These are phyloP conservation scores for Penicillium sp. DNA, from an alignment of 2,329 filamentous ascomycete genomes.

Conservation along the genomic window DNA sequence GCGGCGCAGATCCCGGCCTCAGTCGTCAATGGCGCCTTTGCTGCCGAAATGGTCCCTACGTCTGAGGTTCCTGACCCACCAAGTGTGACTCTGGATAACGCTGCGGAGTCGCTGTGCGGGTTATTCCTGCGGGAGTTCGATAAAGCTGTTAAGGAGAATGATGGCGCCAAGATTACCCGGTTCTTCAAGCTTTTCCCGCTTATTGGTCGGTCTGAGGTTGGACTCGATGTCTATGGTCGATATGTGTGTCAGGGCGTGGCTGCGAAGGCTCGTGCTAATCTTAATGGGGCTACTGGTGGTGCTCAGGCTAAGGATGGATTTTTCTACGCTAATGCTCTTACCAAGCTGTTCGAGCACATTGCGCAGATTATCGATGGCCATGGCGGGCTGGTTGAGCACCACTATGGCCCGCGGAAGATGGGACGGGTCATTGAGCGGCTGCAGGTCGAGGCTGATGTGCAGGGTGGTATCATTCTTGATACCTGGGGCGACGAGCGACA, in stretches of 20 bases:
- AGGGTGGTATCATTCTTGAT: constrained; percentile 92
- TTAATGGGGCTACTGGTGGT: constrained; percentile 64
- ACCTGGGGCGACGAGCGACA: constrained; percentile 88
- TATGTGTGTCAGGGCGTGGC: constrained; percentile 97
- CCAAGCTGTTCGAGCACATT: constrained; percentile 93
- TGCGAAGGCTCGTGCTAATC: constrained; percentile 71
- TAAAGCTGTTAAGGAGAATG: constrained; percentile 79
- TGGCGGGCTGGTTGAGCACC: constrained; percentile 82
- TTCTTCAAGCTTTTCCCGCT: constrained; percentile 98
- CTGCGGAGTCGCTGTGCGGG: constrained; percentile 82
- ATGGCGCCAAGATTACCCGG: constrained; percentile 82
- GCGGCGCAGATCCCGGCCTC: constrained; percentile 75
- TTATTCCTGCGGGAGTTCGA: constrained; percentile 94
- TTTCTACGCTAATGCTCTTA: constrained; percentile 88
- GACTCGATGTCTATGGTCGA: constrained; percentile 87
- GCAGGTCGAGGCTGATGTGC: constrained; percentile 91
- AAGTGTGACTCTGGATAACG: constrained; percentile 77
- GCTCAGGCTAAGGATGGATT: constrained; percentile 68
- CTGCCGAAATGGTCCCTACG: constrained; percentile 86
- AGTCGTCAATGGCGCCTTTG: constrained; percentile 80
- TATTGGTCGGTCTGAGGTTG: constrained; percentile 82
- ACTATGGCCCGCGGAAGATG: constrained; percentile 94
- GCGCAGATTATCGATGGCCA: constrained; percentile 94
- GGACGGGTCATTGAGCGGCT: constrained; percentile 85
- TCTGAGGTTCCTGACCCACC: constrained; percentile 93